Conservation (phyloP, 192 early-diverging fungal species). For the Coemansia sp. region DNA sequence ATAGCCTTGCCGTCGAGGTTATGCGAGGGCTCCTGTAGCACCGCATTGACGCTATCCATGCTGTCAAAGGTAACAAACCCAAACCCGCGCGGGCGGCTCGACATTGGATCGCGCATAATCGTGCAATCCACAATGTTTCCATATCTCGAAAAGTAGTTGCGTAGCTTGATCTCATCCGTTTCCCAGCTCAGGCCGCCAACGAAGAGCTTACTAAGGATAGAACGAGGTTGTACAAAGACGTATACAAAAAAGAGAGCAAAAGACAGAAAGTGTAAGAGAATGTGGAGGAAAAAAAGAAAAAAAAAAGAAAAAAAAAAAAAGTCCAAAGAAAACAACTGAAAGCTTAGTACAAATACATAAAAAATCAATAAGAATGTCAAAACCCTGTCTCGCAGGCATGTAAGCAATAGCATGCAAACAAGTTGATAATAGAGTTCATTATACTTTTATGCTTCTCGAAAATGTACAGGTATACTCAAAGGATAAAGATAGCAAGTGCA, state of each 20-base stretch:
- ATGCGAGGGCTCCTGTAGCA: slow-evolving; percentile 67
- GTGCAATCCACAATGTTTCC: slow-evolving; percentile 81
- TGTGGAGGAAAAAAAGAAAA: neutral
- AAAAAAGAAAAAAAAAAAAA: neutral
- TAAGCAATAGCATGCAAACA: neutral
- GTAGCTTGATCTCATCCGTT: slow-evolving; percentile 82
- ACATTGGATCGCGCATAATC: slow-evolving; percentile 81
- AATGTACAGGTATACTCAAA: slow-evolving; percentile 2
- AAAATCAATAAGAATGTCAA: slow-evolving; percentile 69
- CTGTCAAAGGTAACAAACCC: slow-evolving; percentile 92
- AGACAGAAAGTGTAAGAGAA: neutral
- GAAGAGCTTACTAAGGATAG: slow-evolving; percentile 79
- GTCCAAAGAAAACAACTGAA: neutral
- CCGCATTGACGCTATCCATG: slow-evolving; percentile 71
- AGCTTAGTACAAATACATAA: slow-evolving; percentile 37
- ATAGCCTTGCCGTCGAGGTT: slow-evolving; percentile 66
- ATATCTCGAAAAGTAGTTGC: slow-evolving; percentile 81
- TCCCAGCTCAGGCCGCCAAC: slow-evolving; percentile 86
- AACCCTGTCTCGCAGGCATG: slow-evolving; percentile 48
- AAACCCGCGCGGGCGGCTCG: slow-evolving; percentile 88
- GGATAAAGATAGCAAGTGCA: slow-evolving; percentile 3
- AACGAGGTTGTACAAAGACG: neutral
- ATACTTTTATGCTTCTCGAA: slow-evolving; percentile 15
- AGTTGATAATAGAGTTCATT: slow-evolving; percentile 53
- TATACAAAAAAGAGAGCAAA: slow-evolving; percentile 58